Evolutionary conservation across 192 early-diverging fungal genomes (phyloP).

Genomic region (Podila minutissima): DNA sequence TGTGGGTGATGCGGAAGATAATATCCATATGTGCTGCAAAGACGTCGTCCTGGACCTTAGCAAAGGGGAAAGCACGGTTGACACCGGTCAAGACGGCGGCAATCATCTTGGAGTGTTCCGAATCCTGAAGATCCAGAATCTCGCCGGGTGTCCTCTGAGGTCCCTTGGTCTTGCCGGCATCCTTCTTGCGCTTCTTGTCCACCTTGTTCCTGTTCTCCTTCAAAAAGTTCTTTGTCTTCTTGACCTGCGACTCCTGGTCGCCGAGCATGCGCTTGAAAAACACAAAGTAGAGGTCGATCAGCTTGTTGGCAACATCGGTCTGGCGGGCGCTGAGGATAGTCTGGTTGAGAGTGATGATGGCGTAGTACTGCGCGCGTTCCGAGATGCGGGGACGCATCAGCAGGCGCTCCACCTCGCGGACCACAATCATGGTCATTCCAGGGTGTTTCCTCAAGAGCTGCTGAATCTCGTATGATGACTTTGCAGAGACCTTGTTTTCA

Average conservation of each 20-base stretch:
- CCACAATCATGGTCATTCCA: slow-evolving; percentile 89
- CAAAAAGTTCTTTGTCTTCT: slow-evolving; percentile 39
- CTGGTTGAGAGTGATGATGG: slow-evolving; percentile 92
- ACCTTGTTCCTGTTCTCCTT: slow-evolving; percentile 56
- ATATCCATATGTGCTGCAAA: slow-evolving; percentile 84
- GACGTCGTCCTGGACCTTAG: slow-evolving; percentile 81
- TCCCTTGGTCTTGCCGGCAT: slow-evolving; percentile 50
- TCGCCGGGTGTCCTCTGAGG: slow-evolving; percentile 44
- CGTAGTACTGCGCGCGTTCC: slow-evolving; percentile 91
- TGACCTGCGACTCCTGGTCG: slow-evolving; percentile 49
- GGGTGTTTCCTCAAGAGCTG: slow-evolving; percentile 80
- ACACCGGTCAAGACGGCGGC: slow-evolving; percentile 93
- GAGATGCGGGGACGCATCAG: slow-evolving; percentile 77
- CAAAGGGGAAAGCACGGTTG: slow-evolving; percentile 93
- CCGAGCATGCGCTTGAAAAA: slow-evolving; percentile 88
- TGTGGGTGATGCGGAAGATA: slow-evolving; percentile 92
- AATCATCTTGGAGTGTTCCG: slow-evolving; percentile 84
- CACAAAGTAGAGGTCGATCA: slow-evolving; percentile 92
- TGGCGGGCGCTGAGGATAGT: slow-evolving; percentile 85
- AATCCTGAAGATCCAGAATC: slow-evolving; percentile 60
- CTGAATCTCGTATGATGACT: slow-evolving; percentile 80
- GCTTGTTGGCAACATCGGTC: slow-evolving; percentile 77
- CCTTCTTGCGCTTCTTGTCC: slow-evolving; percentile 63
- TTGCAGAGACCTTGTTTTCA: slow-evolving; percentile 88
- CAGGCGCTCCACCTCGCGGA: slow-evolving; percentile 88